These are phyloP conservation scores for Pseudocercospora musae DNA, from an alignment of 2,329 filamentous ascomycete species.

Conservation along the genomic window DNA sequence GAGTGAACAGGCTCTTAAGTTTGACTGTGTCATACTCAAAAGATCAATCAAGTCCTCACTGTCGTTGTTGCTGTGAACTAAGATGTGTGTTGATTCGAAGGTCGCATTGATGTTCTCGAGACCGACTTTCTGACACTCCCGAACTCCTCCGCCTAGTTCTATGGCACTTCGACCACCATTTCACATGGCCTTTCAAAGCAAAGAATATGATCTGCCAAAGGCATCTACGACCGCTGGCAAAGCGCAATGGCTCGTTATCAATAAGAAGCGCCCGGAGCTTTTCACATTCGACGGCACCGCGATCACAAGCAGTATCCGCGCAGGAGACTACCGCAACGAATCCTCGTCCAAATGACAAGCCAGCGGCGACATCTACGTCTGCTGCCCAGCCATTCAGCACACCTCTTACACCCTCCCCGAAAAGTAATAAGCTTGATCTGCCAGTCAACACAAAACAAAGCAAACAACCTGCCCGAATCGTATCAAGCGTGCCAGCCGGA, in stretches of 20 bases:
- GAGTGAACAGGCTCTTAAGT: not conserved
- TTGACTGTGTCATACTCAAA: not conserved
- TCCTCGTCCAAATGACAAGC: slow-evolving; percentile 34
- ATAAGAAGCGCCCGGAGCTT: slow-evolving; percentile 15
- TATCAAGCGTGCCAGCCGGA: slow-evolving; percentile 57
- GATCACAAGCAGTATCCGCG: slow-evolving; percentile 28
- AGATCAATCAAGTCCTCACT: not conserved
- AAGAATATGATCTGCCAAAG: slow-evolving; percentile 33
- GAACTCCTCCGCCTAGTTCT: not conserved
- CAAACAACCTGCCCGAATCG: slow-evolving; percentile 26
- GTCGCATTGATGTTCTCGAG: not conserved
- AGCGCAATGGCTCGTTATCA: slow-evolving; percentile 7
- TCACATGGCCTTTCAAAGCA: not conserved
- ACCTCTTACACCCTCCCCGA: slow-evolving; percentile 34
- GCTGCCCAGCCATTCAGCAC: slow-evolving; percentile 48
- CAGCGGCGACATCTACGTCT: slow-evolving; percentile 44
- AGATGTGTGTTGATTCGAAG: not conserved
- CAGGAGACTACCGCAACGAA: slow-evolving; percentile 31
- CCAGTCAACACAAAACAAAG: slow-evolving; percentile 27
- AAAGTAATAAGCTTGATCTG: slow-evolving; percentile 28
- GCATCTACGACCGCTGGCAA: slow-evolving; percentile 29
- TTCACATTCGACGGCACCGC: slow-evolving; percentile 11
- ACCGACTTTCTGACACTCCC: not conserved
- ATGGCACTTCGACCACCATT: not conserved
- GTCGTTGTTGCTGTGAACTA: not conserved